Conservation (phyloP, 1,284 basidiomycete species). For the Apiotrichum laibachii region DNA sequence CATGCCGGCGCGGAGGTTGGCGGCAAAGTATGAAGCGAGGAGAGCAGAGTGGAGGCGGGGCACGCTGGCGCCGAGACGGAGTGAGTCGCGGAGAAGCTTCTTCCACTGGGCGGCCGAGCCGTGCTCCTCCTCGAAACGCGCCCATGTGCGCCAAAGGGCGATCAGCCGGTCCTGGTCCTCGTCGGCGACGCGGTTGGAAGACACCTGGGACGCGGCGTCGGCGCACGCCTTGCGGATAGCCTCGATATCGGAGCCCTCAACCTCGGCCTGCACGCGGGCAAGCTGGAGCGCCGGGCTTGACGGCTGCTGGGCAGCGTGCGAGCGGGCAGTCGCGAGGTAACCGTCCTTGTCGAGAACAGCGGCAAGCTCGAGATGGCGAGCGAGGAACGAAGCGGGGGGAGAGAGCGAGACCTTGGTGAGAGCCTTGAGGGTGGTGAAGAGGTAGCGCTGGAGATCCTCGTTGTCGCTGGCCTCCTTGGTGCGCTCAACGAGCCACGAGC, state of each 20-base stretch:
- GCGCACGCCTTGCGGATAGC: slow-evolving; percentile 23
- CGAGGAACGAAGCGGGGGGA: slow-evolving; percentile 37
- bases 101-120: slow-evolving; percentile 18
- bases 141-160: slow-evolving; percentile 32
- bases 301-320: slow-evolving; percentile 35
- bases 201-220: slow-evolving; percentile 22
- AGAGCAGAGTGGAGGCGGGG: slow-evolving; percentile 28
- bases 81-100: slow-evolving; percentile 24
- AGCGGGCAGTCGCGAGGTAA: slow-evolving; percentile 19
- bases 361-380: slow-evolving; percentile 34
- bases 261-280: slow-evolving; percentile 25
- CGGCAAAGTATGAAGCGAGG: slow-evolving; percentile 20
- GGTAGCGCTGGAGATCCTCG: slow-evolving; percentile 36
- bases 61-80: slow-evolving; percentile 21
- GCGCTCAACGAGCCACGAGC: slow-evolving; percentile 40
- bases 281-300: slow-evolving; percentile 31
- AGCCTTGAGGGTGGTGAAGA: slow-evolving; percentile 33
- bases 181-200: slow-evolving; percentile 7
- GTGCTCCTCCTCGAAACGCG: slow-evolving; percentile 18
- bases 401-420: slow-evolving; percentile 34
- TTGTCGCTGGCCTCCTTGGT: slow-evolving; percentile 28
- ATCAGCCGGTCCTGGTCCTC: slow-evolving; percentile 21
- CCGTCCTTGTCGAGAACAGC: slow-evolving; percentile 7
- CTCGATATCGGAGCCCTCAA: slow-evolving; percentile 4
- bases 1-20: slow-evolving; percentile 8